These are phyloP conservation scores for Pharus latifolius DNA, from an alignment of 176 grass and related monocot genomes.

Conservation along the genomic window DNA sequence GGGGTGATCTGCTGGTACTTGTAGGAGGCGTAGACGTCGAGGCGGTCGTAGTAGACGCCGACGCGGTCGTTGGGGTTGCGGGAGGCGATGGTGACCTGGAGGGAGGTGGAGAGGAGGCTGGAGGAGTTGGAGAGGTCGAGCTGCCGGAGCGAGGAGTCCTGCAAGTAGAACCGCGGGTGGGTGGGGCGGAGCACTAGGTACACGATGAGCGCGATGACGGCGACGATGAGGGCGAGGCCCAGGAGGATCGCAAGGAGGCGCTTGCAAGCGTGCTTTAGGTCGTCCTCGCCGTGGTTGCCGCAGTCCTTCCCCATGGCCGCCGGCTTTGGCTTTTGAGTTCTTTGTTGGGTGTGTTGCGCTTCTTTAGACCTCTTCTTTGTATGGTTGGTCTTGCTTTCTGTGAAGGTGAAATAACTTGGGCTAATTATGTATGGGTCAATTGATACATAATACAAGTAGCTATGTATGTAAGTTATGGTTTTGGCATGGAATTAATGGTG, in stretches of 20 bases:
- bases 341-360: not conserved
- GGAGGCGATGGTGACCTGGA: slow-evolving; percentile 49
- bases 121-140: slow-evolving; percentile 57
- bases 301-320: slow-evolving; percentile 47
- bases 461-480: no score
- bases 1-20: slow-evolving; percentile 70
- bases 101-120: slow-evolving; percentile 27
- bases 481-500: no score
- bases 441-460: no score
- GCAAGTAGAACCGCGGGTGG: slow-evolving; percentile 55
- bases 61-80: slow-evolving; percentile 66
- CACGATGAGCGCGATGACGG: slow-evolving; percentile 33
- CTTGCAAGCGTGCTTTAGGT: not conserved
- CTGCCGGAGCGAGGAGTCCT: slow-evolving; percentile 47
- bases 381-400: not conserved
- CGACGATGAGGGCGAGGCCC: slow-evolving; percentile 11
- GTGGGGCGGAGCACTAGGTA: slow-evolving; percentile 58
- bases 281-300: slow-evolving; percentile 44
- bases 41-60: slow-evolving; percentile 76
- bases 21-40: slow-evolving; percentile 68
- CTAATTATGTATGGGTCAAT: no score
- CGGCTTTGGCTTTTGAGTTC: no score
- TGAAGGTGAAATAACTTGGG: not conserved
- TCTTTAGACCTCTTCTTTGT: not conserved
- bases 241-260: slow-evolving; percentile 1